These are phyloP conservation scores for Syzygium jambos DNA, from an alignment of 345 rosid species.

Conservation along the genomic window DNA sequence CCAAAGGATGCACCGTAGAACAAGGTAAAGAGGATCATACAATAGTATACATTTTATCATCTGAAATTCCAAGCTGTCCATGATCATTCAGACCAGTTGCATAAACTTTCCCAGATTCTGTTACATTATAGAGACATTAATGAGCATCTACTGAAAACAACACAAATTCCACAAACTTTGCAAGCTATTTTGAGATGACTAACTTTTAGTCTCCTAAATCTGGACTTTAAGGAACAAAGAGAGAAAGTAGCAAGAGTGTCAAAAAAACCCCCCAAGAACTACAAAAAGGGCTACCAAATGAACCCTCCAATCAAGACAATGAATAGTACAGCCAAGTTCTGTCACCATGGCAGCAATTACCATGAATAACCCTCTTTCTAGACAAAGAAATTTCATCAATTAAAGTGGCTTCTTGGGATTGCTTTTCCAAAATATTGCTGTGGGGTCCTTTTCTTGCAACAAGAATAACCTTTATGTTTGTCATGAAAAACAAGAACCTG, in stretches of 20 bases:
- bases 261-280: background rate
- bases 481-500: background rate
- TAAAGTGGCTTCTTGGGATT: background rate
- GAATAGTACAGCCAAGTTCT: background rate
- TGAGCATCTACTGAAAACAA: background rate
- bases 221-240: background rate
- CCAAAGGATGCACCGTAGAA: background rate
- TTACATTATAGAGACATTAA: background rate
- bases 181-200: background rate
- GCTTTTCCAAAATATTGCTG: background rate
- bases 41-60: constrained; percentile 30
- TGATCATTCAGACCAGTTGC: constrained; percentile 88
- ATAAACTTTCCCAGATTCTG: constrained; percentile 78
- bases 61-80: constrained; percentile 73
- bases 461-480: background rate
- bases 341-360: background rate
- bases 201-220: background rate
- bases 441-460: background rate
- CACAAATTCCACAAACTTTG: background rate
- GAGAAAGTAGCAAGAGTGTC: background rate
- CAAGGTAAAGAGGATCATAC: constrained; percentile 27
- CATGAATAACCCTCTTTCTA: background rate
- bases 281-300: background rate
- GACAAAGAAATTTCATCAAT: background rate
- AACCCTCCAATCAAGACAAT: background rate